phyloP scores from a whole-genome alignment of 768 basidiomycete genomes.

The Psilocybe cubensis region DNA sequence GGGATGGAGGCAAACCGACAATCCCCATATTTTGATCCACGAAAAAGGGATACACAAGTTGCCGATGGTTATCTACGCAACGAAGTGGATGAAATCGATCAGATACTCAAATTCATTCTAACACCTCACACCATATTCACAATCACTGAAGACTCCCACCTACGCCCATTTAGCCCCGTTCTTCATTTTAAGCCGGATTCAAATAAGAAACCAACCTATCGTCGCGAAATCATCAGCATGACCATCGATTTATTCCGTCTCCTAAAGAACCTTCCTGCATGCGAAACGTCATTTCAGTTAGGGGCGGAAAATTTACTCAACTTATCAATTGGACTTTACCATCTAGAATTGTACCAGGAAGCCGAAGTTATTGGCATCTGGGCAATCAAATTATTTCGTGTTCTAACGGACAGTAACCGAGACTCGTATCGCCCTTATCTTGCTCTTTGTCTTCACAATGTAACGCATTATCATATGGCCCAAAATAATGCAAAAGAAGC shows the following conservation, averaged over 20 bases:
- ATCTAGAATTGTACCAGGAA: not conserved
- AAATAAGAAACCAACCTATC: not conserved
- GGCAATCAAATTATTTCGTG: not conserved
- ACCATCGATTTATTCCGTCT: not conserved
- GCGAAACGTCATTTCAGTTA: not conserved
- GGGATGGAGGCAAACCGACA: not conserved
- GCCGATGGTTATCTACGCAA: not conserved
- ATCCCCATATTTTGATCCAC: not conserved
- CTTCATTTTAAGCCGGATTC: not conserved
- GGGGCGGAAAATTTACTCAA: not conserved
- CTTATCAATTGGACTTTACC: not conserved
- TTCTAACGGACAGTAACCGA: not conserved
- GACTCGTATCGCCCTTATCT: not conserved
- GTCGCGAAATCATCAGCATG: not conserved
- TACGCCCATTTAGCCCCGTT: not conserved
- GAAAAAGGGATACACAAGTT: not conserved
- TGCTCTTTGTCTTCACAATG: not conserved
- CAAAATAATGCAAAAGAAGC: not conserved
- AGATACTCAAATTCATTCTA: not conserved
- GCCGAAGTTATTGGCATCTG: not conserved
- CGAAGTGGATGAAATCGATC: not conserved
- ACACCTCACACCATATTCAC: not conserved
- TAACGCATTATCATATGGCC: not conserved
- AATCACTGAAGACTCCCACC: not conserved
- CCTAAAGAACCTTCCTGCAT: not conserved